Evolutionary conservation across 495 filamentous ascomycete species (phyloP).

Genomic region (Penicillium antarcticum): DNA sequence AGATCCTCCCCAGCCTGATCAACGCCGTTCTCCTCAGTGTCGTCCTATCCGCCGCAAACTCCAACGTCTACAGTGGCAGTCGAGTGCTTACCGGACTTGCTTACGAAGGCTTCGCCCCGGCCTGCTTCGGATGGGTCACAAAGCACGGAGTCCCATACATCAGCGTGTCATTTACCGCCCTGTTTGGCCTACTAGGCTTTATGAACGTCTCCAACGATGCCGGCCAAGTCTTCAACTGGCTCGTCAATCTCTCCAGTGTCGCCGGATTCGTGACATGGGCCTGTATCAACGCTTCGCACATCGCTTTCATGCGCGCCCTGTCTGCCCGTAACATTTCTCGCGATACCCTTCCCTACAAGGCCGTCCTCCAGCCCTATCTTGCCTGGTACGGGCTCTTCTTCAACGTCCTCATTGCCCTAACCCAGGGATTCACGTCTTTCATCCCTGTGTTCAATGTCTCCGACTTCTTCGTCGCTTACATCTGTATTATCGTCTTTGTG

Average conservation of each 20-base stretch:
- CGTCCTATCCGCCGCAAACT: conserved; percentile 68
- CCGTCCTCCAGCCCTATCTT: conserved; percentile 51
- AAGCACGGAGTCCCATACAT: conserved; percentile 48
- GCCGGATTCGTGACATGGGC: conserved; percentile 65
- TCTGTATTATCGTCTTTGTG: conserved; percentile 52
- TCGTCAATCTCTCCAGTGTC: conserved; percentile 56
- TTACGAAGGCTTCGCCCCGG: conserved; percentile 56
- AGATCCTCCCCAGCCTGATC: conserved; percentile 66
- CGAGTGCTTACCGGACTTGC: conserved; percentile 62
- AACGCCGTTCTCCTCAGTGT: conserved; percentile 72
- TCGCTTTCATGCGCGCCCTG: conserved; percentile 55
- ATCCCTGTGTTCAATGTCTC: conserved; percentile 51
- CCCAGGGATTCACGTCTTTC: conserved; percentile 63
- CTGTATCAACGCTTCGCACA: conserved; percentile 52
- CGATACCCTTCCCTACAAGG: conserved; percentile 51
- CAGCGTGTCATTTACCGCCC: conserved; percentile 42
- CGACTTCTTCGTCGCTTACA: conserved; percentile 53
- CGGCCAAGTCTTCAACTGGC: conserved; percentile 46
- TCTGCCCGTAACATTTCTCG: conserved; percentile 44
- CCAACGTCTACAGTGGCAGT: conserved; percentile 71
- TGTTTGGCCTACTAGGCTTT: conserved; percentile 48
- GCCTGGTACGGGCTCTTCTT: conserved; percentile 56
- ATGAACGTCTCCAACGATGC: conserved; percentile 43
- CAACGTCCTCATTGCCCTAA: conserved; percentile 56
- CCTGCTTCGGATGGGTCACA: conserved; percentile 46